These are phyloP conservation scores for Colletotrichum sp. DNA, from an alignment of 2,329 filamentous ascomycete species.

Conservation along the genomic window DNA sequence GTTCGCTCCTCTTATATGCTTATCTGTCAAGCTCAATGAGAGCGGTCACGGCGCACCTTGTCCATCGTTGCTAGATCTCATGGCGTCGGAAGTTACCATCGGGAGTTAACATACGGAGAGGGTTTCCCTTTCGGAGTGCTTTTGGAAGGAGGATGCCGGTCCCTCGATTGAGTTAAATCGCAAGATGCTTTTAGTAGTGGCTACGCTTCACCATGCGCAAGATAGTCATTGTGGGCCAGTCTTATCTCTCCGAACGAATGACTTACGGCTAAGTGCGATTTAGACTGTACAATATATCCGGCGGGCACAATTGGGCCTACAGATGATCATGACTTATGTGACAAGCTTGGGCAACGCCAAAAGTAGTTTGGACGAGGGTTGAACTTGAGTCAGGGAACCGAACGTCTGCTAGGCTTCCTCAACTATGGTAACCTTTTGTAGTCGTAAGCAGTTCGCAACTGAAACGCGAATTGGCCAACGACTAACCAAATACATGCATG, in stretches of 20 bases:
- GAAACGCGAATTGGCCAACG: background rate
- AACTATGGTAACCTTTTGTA: background rate
- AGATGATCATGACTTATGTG: background rate
- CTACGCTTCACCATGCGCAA: background rate
- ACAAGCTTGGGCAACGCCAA: background rate
- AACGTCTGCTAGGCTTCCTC: background rate
- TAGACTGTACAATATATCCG: background rate
- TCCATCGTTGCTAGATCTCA: background rate
- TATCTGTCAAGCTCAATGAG: background rate
- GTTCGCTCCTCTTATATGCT: background rate
- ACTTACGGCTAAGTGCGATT: background rate
- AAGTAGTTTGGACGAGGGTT: rapidly evolving
- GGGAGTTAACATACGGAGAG: background rate
- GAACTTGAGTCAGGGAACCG: background rate
- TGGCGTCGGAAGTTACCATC: background rate
- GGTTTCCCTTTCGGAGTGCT: background rate
- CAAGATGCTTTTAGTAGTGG: background rate
- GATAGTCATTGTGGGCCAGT: background rate
- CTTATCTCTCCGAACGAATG: background rate
- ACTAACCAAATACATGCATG: background rate
- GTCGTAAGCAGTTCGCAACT: background rate
- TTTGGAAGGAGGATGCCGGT: background rate
- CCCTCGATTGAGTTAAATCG: background rate
- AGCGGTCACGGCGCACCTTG: background rate
- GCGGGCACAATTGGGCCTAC: background rate